Evolutionary conservation across 495 filamentous ascomycete species (phyloP).

Genomic region (Lasiosphaeria hispida): DNA sequence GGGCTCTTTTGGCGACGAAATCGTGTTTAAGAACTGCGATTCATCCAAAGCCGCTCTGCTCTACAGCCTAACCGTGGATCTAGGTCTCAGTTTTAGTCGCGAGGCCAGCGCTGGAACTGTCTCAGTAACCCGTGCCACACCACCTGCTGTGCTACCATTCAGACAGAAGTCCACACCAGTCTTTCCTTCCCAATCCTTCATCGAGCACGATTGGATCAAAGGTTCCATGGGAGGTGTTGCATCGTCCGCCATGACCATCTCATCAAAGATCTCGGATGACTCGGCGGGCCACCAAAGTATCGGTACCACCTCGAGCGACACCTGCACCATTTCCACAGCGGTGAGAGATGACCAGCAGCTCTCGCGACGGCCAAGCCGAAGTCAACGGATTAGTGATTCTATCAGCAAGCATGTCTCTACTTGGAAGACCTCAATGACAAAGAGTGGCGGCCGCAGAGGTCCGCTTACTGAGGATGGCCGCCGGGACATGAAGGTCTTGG

Average conservation of each 20-base stretch:
- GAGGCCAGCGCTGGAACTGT: constrained; percentile 22
- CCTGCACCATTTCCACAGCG: not conserved
- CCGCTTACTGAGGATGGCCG: constrained; percentile 28
- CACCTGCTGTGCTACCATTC: not conserved
- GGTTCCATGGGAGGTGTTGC: too few species aligned
- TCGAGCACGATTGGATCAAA: too few species aligned
- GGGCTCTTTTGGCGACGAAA: constrained; percentile 30
- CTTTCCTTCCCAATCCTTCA: too few species aligned
- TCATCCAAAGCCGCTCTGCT: constrained; percentile 26
- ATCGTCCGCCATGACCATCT: too few species aligned
- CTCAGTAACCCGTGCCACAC: constrained; percentile 18
- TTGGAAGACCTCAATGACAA: constrained; percentile 28
- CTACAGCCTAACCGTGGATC: constrained; percentile 26
- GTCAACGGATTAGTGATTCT: constrained; percentile 27
- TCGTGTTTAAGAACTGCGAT: constrained; percentile 32
- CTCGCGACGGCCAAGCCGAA: constrained; percentile 24
- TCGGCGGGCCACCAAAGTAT: too few species aligned
- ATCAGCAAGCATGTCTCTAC: constrained; percentile 33
- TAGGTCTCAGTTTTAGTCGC: constrained; percentile 26
- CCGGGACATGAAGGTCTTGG: constrained; percentile 27
- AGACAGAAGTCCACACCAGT: not conserved
- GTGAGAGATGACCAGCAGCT: constrained; percentile 9
- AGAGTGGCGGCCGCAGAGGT: constrained; percentile 27
- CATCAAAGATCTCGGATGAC: too few species aligned
- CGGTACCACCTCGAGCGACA: not conserved